Percentiles rank a stretch among this genome's conserved stretches.
phyloP scores from a whole-genome alignment of 1,284 basidiomycete species.

The Entoloma clypeatum region DNA sequence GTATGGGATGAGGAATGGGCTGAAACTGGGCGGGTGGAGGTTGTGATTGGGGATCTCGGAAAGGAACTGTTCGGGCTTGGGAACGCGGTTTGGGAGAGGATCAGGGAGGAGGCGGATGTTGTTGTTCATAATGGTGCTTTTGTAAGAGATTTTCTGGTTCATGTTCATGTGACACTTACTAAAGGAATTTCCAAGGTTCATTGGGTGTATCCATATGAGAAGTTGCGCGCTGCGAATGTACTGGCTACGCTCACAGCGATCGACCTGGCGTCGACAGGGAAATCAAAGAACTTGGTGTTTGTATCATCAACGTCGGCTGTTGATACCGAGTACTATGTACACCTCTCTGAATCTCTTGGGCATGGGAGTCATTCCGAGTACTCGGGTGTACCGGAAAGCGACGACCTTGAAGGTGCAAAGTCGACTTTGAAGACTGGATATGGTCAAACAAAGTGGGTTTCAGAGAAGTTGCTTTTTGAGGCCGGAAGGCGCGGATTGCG shows the following conservation, averaged over 20 bases:
- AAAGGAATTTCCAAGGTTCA: conserved; percentile 62
- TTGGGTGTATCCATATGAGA: conserved; percentile 99
- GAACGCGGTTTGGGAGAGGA: conserved; percentile 59
- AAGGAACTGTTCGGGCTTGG: conserved; percentile 76
- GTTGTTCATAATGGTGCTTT: conserved; percentile 96
- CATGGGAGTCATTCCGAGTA: conserved; percentile 40
- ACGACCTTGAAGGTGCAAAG: conserved; percentile 88
- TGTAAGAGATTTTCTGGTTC: conserved; percentile 45
- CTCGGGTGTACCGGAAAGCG: conserved; percentile 80
- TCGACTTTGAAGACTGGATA: conserved; percentile 85
- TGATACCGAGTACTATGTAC: conserved; percentile 89
- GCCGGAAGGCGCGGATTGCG: conserved; percentile 83
- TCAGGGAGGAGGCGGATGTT: conserved; percentile 78
- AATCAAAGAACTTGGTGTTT: conserved; percentile 85
- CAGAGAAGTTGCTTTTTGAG: conserved; percentile 91
- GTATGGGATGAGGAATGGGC: conserved; percentile 95
- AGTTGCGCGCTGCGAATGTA: conserved; percentile 89
- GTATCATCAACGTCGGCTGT: conserved; percentile 94
- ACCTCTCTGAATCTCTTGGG: conserved; percentile 73
- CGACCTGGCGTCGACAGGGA: conserved; percentile 71
- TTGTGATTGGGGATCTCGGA: conserved; percentile 87
- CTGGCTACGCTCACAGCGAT: conserved; percentile 83
- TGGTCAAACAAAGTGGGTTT: conserved; percentile 98
- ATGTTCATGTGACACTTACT: background rate
- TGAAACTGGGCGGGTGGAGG: conserved; percentile 64